Evolutionary conservation across 2,329 filamentous ascomycete species (phyloP).

Genomic region (Colletotrichum caudatum): DNA sequence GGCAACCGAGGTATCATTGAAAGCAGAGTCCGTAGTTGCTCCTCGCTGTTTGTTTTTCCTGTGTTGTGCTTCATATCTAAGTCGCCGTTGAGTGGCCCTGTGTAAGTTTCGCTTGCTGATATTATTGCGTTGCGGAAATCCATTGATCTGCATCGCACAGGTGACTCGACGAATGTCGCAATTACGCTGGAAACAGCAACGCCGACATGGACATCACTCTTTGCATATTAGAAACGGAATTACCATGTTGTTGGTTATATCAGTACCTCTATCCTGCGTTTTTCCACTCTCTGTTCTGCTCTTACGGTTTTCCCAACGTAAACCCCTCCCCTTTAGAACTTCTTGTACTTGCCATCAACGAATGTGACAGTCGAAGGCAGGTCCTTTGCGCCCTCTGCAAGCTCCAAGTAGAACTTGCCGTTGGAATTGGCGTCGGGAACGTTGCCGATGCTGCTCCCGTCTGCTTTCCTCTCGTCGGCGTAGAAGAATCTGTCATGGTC

Average conservation of each 20-base stretch:
- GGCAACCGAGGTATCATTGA: background rate
- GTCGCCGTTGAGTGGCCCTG: background rate
- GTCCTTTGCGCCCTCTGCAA: constrained; percentile 22
- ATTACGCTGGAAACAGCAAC: background rate
- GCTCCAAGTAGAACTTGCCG: constrained; percentile 35
- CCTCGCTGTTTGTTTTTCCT: no score
- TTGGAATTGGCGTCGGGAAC: constrained; percentile 16
- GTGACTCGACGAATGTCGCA: background rate
- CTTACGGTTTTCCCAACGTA: no score
- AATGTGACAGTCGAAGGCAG: constrained; percentile 25
- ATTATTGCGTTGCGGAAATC: background rate
- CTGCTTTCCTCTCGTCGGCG: constrained; percentile 32
- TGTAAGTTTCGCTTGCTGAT: background rate
- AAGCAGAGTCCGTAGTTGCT: background rate
- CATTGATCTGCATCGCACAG: background rate
- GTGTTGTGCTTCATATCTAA: background rate
- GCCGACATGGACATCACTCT: background rate
- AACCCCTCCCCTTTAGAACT: constrained; percentile 1
- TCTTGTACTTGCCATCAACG: constrained; percentile 29
- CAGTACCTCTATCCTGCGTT: no score
- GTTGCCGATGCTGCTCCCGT: constrained; percentile 11
- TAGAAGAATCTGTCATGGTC: constrained; percentile 33
- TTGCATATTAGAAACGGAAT: background rate
- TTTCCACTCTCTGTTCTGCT: background rate
- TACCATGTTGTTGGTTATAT: background rate